Evolutionary conservation across 352 stramenopile species (phyloP).

Genomic region (Pythium brassicae): DNA sequence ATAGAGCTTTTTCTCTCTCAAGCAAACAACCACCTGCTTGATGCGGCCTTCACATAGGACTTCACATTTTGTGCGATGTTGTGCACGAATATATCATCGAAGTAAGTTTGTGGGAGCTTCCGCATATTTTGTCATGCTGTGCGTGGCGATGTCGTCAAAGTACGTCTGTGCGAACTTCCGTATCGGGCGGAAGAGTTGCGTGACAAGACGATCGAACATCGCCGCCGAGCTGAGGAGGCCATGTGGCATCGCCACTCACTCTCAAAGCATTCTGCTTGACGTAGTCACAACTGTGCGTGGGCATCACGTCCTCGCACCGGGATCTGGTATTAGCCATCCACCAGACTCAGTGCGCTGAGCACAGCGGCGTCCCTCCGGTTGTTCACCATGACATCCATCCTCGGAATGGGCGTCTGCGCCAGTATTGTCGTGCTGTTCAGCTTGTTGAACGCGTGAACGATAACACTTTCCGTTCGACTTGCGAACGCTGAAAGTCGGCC

Average conservation of each 20-base stretch:
- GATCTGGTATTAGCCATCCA: constrained; percentile 27
- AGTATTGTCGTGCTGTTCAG: constrained; percentile 24
- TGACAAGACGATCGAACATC: constrained; percentile 22
- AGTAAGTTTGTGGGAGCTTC: too few species aligned
- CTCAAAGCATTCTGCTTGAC: constrained; percentile 17
- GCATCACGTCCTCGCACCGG: constrained; percentile 11
- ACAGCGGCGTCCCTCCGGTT: constrained; percentile 20
- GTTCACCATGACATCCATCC: constrained; percentile 24
- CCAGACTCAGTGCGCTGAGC: constrained; percentile 24
- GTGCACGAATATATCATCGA: constrained; percentile 7
- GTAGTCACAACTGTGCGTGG: constrained; percentile 18
- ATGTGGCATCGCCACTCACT: constrained; percentile 23
- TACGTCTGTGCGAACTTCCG: neutral
- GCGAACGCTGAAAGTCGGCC: constrained; percentile 21
- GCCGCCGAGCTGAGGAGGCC: constrained; percentile 16
- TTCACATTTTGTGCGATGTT: neutral
- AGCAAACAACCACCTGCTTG: neutral
- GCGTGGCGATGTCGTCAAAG: too few species aligned
- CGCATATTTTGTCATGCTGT: too few species aligned
- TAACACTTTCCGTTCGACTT: constrained; percentile 20
- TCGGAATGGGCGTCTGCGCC: constrained; percentile 25
- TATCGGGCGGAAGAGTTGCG: neutral
- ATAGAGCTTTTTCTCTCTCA: constrained; percentile 4
- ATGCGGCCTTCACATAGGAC: neutral
- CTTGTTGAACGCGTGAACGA: constrained; percentile 34